Conservation (phyloP, 2,329 filamentous ascomycete species). For the Apiospora hydei region DNA sequence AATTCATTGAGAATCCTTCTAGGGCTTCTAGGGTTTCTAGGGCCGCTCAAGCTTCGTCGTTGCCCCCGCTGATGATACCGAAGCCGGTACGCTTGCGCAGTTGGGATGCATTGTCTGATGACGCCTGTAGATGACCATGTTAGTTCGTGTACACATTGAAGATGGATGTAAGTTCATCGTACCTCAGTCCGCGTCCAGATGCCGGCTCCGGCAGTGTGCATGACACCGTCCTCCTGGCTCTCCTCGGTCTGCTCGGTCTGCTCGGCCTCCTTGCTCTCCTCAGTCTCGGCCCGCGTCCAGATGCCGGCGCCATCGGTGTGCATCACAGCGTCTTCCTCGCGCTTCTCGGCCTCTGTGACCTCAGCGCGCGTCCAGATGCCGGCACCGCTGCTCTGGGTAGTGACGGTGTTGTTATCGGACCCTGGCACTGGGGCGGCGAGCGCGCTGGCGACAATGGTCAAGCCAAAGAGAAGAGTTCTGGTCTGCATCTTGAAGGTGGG, state of each 20-base stretch:
- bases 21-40: not conserved
- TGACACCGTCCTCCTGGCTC: not conserved
- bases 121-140: not conserved
- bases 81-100: constrained; percentile 19
- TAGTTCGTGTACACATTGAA: not conserved
- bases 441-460: constrained; percentile 1
- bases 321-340: not conserved
- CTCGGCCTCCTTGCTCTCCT: not conserved
- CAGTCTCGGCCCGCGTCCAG: not conserved
- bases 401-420: not conserved
- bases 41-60: constrained; percentile 22
- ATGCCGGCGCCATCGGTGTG: not conserved
- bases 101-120: not conserved
- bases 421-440: not conserved
- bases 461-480: constrained; percentile 17
- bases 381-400: not conserved
- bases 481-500: constrained; percentile 20
- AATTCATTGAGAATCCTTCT: not conserved
- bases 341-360: not conserved
- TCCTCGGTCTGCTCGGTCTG: not conserved
- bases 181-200: constrained; percentile 6
- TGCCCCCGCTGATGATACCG: constrained; percentile 25
- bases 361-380: not conserved
- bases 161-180: too few species aligned
- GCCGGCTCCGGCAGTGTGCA: not conserved